Percentiles rank a stretch among this genome's conserved stretches.
These are phyloP conservation scores for Tuber magnatum DNA, from an alignment of 495 filamentous ascomycete species.

Conservation along the genomic window DNA sequence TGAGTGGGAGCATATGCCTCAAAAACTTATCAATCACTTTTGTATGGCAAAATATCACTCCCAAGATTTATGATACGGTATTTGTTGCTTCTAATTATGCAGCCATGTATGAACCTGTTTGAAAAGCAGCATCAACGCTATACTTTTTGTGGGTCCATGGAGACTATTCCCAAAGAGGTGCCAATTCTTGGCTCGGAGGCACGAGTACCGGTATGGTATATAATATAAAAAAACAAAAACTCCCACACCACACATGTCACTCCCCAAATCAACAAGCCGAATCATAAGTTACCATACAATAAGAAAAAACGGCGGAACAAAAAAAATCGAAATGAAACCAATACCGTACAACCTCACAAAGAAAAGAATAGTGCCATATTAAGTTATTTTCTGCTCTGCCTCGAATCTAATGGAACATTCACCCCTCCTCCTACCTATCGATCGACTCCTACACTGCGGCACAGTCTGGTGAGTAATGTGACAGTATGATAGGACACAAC, in stretches of 20 bases:
- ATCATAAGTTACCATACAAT: constrained; percentile 1
- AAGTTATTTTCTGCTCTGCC: background rate
- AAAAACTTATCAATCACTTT: too few species aligned
- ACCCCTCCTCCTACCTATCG: background rate
- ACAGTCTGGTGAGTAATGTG: background rate
- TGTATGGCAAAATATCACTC: too few species aligned
- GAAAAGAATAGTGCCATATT: background rate
- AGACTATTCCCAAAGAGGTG: too few species aligned
- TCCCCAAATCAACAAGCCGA: background rate
- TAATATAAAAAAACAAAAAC: constrained; percentile 4
- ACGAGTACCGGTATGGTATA: too few species aligned
- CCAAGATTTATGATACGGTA: too few species aligned
- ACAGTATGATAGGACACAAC: background rate
- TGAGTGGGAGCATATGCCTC: too few species aligned
- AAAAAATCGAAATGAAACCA: constrained; percentile 6
- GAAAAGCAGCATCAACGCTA: too few species aligned
- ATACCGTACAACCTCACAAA: constrained; percentile 5
- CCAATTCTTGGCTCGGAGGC: too few species aligned
- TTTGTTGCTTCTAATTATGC: too few species aligned
- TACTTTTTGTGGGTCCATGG: too few species aligned
- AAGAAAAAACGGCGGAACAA: background rate
- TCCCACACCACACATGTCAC: constrained; percentile 7
- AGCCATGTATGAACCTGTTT: too few species aligned
- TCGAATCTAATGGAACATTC: background rate
- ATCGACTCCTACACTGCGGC: background rate